Evolutionary conservation across 1,284 basidiomycete species (phyloP), one percentile per base, ranked within the genome.

Genomic region (Lentinus polychrous): DNA sequence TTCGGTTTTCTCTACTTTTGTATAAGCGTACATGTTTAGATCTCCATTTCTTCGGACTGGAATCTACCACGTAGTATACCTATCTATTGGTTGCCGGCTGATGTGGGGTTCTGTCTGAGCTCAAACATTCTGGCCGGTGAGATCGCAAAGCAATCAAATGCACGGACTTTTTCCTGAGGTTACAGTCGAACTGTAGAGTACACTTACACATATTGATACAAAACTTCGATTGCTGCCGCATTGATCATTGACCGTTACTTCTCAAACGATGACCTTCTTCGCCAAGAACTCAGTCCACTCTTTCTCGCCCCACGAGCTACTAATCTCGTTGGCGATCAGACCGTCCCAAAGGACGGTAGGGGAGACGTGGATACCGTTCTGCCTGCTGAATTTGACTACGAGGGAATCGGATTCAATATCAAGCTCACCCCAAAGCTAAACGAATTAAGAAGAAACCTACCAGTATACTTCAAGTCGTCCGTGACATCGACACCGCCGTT

Each of bases 311-410:
- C 91, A 98, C 8, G 83, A 80, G 56, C 88, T 92, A 2, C 86
- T 91, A 40, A 96, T 76, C 51, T 88, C 82, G 42, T 72, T 76
- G 17, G 83, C 88, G 49, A 93, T 66, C 31, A 98, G 70, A 6
- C 94, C 94, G 60, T 94, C 86, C 80, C 86, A 91, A 2, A 93
- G 69, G 0, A 80, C 86, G 8, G 92, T 92, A 1, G 94, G 93
- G 27, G 92, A 94, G 45, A 95, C 91, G 58, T 96, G 94, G 46
- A 96, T 83, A 4, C 89, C 76, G 56, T 96, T 96, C 73, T 96
- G 94, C 53, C 94, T 76, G 5, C 90, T 83, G 62, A 88, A 85
- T 69, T 95, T 95, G 71, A 93, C 83, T 86, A 54, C 15, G 48
- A 45, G 20, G 8, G n/a, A 11, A 15, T 11, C 3, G n/a, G 7